Conservation (phyloP, 164 flowering plant species). For the Akebia trifoliata region DNA sequence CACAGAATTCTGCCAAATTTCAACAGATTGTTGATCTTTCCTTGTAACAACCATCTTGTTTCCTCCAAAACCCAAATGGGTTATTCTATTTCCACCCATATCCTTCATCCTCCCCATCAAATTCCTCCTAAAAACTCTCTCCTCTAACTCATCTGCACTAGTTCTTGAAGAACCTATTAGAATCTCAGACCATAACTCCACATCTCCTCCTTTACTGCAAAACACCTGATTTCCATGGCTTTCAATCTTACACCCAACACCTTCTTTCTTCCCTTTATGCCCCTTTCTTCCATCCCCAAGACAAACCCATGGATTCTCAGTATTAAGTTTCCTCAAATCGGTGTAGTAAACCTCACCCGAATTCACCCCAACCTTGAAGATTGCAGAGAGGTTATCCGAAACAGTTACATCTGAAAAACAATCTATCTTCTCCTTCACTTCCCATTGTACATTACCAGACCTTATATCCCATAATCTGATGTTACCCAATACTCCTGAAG, state of each 20-base stretch:
- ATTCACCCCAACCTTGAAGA: conserved; percentile 83
- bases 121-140: conserved; percentile 70
- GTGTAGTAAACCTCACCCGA: conserved; percentile 66
- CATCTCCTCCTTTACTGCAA: conserved; percentile 62
- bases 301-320: conserved; percentile 54
- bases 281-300: conserved; percentile 52
- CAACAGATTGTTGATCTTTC: conserved; percentile 71
- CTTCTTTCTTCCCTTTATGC: conserved; percentile 66
- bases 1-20: conserved; percentile 78
- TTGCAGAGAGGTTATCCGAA: conserved; percentile 40
- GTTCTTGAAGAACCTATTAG: conserved; percentile 27
- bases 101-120: conserved; percentile 65
- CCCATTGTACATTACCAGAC: conserved; percentile 57
- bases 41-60: conserved; percentile 81
- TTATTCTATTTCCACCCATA: conserved; percentile 44
- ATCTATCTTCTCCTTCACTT: conserved; percentile 59
- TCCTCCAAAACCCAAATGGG: conserved; percentile 77
- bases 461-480: conserved; percentile 80
- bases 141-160: conserved; percentile 33
- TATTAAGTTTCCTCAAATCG: conserved; percentile 66
- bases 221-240: conserved; percentile 78
- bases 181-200: conserved; percentile 92
- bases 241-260: conserved; percentile 62
- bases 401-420: conserved; percentile 84
- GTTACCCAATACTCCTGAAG: conserved; percentile 71